Base-by-base conservation (phyloP, 805 yeast genomes). In the Pichia membranifaciens region DNA sequence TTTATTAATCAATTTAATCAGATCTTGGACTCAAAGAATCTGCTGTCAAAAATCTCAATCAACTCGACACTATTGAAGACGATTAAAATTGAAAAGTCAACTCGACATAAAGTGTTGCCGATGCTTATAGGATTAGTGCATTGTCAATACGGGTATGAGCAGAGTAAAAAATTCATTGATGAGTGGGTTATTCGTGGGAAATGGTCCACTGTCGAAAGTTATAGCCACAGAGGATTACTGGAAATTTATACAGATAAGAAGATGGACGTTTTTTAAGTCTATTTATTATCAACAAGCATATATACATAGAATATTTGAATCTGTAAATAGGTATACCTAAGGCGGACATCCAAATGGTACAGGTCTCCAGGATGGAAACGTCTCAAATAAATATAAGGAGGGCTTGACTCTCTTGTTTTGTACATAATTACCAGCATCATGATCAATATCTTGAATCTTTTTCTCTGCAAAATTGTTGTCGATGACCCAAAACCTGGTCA, bases 261-360 rank as follows among this genome's bases (percentile, higher is more conserved):
- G 15, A 37, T 37, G 35, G 33, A 43, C 17, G 33, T 35, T 33
- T 43, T 40, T 28, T 38, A 43, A 29, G 16, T 40, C 36, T 16
- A 36, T 2, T 17, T 36, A 25, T 12, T 20, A 22, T 18, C 28
- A 25, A 25, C 10, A 25, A 8, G 10, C 29, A 39, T 2, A 39
- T 39, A 39, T 17, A 23, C 25, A 20, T 18, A 16, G 16, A 34
- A 2, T 31, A n/a, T 31, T 31, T 2, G n/a, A 34, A 18, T 16
- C 7, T 36, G 3, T 36, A 36, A 9, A 23, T 34, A 47, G 17
- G 36, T 35, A 15, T 15, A 35, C 12, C 32, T 33, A 43, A 3
- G 51, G 52, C 10, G 48, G 28, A 23, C 60, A 56, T 5, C 86
- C 86, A 62, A 80, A 79, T 1, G 85, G 82, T 47, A 62, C 70